Evolutionary conservation across 73 alveolate species (phyloP).

Genomic region (Paramecium biaurelia): DNA sequence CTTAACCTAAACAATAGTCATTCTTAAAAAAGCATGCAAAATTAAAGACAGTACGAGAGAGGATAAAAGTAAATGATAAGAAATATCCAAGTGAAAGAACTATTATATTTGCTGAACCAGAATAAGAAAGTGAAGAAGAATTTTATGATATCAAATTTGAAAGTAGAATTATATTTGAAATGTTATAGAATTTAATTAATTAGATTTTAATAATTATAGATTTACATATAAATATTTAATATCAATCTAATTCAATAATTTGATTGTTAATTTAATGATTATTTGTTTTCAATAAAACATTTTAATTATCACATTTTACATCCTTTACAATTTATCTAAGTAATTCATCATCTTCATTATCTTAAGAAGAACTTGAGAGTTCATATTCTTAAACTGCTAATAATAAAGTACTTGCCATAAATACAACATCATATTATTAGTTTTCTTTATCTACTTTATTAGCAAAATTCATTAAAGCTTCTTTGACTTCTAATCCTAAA

Average conservation of each 20-base stretch:
- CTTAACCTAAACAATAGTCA: neutral
- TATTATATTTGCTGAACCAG: neutral
- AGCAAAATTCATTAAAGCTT: neutral
- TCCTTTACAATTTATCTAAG: neutral
- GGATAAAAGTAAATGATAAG: neutral
- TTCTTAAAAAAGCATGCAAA: neutral
- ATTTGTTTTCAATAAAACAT: neutral
- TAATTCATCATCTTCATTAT: neutral
- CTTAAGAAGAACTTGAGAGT: neutral
- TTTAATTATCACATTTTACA: neutral
- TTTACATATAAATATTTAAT: neutral
- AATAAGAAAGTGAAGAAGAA: neutral
- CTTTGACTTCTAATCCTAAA: neutral
- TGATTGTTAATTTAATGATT: neutral
- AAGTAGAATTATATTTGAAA: neutral
- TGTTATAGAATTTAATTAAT: neutral
- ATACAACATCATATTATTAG: neutral
- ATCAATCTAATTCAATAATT: neutral
- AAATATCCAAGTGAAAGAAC: neutral
- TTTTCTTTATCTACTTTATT: neutral
- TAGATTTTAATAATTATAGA: neutral
- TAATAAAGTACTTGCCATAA: neutral
- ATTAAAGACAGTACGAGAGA: neutral
- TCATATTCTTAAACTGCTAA: neutral
- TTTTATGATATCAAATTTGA: neutral